Conservation (phyloP, 2,329 filamentous ascomycete genomes). For the Curvularia hawaiiensis region DNA sequence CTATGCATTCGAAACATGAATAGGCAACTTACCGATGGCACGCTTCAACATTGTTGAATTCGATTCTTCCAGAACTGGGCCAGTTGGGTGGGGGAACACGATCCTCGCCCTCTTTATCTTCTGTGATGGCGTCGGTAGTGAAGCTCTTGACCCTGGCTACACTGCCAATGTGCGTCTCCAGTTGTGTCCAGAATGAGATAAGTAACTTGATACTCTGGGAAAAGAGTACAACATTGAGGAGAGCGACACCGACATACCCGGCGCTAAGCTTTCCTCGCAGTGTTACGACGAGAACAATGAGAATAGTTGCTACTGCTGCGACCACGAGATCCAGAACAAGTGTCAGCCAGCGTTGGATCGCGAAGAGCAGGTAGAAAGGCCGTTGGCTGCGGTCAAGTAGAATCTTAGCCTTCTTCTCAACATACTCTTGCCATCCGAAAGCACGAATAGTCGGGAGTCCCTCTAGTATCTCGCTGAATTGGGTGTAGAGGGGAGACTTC, state of each 20-base stretch:
- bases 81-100: slow-evolving; percentile 48
- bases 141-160: slow-evolving; percentile 62
- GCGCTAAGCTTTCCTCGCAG: slow-evolving; percentile 50
- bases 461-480: slow-evolving; percentile 57
- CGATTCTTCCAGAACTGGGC: slow-evolving; percentile 51
- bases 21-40: slow-evolving; percentile 48
- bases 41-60: slow-evolving; percentile 53
- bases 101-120: slow-evolving; percentile 60
- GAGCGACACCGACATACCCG: slow-evolving; percentile 58
- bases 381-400: slow-evolving; percentile 50
- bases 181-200: slow-evolving; percentile 60
- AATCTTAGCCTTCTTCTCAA: slow-evolving; percentile 45
- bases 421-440: slow-evolving; percentile 54
- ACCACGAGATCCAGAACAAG: slow-evolving; percentile 50
- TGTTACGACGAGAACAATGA: slow-evolving; percentile 43
- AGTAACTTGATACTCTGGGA: slow-evolving; percentile 58
- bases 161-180: slow-evolving; percentile 64
- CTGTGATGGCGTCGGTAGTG: slow-evolving; percentile 50
- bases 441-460: slow-evolving; percentile 59
- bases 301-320: slow-evolving; percentile 46
- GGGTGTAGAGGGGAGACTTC: slow-evolving; percentile 56
- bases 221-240: slow-evolving; percentile 61
- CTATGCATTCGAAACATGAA: background rate
- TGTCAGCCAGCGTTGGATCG: slow-evolving; percentile 53
- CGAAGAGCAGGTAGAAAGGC: slow-evolving; percentile 54